phyloP scores from a whole-genome alignment of 768 basidiomycete species.

The Leccinum boreale region DNA sequence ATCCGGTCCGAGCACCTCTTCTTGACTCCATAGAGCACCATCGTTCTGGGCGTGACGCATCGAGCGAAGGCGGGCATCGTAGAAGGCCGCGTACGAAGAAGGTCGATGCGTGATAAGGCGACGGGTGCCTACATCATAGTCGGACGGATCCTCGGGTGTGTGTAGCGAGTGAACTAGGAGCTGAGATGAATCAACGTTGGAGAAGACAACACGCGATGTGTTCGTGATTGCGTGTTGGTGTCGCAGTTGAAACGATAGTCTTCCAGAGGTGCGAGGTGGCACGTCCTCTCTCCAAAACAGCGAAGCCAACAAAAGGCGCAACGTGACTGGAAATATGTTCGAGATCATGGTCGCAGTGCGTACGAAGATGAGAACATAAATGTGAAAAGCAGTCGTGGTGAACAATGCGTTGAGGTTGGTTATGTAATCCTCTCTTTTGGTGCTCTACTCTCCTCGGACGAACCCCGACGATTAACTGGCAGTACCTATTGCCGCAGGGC shows the following conservation, averaged over 20 bases:
- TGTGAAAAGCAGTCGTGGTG: not conserved
- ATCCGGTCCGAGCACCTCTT: conserved; percentile 67
- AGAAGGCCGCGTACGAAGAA: conserved; percentile 36
- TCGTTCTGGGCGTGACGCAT: conserved; percentile 39
- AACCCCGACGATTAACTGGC: not conserved
- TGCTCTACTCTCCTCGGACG: not conserved
- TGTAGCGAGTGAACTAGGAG: conserved; percentile 24
- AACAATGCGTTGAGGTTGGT: not conserved
- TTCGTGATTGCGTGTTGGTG: conserved; percentile 60
- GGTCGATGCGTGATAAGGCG: conserved; percentile 44
- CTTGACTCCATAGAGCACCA: conserved; percentile 58
- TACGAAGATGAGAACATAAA: not conserved
- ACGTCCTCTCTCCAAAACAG: conserved; percentile 35
- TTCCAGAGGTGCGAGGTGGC: conserved; percentile 32
- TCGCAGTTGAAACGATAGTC: conserved; percentile 58
- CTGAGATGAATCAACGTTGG: conserved; percentile 42
- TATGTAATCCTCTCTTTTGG: conserved; percentile 13
- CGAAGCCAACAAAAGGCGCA: conserved; percentile 41
- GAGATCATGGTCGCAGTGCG: conserved; percentile 15
- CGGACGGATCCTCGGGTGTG: conserved; percentile 25
- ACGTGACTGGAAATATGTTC: conserved; percentile 35
- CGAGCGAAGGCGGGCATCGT: conserved; percentile 35
- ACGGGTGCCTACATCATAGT: conserved; percentile 42
- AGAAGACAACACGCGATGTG: conserved; percentile 55
- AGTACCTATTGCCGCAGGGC: not conserved